Evolutionary conservation across 805 yeast genomes (phyloP).

Genomic region (Cyberlindnera saturnus): DNA sequence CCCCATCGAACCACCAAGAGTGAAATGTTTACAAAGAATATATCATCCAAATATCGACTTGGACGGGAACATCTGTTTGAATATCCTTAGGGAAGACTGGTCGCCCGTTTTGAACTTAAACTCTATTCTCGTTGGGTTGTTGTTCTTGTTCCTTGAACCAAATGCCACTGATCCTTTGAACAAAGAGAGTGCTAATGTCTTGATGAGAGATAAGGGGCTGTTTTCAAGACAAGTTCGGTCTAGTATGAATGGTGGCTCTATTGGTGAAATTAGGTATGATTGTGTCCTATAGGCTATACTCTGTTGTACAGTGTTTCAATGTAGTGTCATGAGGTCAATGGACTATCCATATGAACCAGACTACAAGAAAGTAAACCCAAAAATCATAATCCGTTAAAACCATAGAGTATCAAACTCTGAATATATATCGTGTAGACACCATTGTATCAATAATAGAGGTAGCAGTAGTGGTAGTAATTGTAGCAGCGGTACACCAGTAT

Average conservation of each 20-base stretch:
- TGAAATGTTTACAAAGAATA: constrained; percentile 61
- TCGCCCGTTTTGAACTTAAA: constrained; percentile 83
- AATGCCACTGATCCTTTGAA: constrained; percentile 90
- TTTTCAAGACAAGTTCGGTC: constrained; percentile 53
- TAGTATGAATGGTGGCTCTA: constrained; percentile 69
- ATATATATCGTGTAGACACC: too few relatives aligned
- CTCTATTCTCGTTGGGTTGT: constrained; percentile 75
- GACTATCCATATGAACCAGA: too few relatives aligned
- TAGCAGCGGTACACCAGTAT: too few relatives aligned
- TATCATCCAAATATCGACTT: constrained; percentile 93
- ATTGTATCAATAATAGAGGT: too few relatives aligned
- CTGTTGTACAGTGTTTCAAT: too few relatives aligned
- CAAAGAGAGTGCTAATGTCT: constrained; percentile 73
- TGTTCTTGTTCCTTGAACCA: constrained; percentile 83
- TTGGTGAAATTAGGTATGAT: constrained; percentile 58
- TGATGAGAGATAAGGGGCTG: constrained; percentile 36
- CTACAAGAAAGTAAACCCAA: too few relatives aligned
- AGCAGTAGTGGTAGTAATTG: too few relatives aligned
- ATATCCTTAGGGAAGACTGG: constrained; percentile 94
- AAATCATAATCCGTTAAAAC: too few relatives aligned
- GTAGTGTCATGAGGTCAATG: too few relatives aligned
- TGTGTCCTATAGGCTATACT: constrained; percentile 32
- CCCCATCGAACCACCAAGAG: constrained; percentile 92
- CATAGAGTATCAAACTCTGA: too few relatives aligned
- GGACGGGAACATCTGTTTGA: constrained; percentile 87